A percentile compares a stretch with the other conserved stretches of the same genome.
Evolutionary conservation across 225 moss, liverwort and hornwort genomes (phyloP).

Genomic region (Ulota crispa): DNA sequence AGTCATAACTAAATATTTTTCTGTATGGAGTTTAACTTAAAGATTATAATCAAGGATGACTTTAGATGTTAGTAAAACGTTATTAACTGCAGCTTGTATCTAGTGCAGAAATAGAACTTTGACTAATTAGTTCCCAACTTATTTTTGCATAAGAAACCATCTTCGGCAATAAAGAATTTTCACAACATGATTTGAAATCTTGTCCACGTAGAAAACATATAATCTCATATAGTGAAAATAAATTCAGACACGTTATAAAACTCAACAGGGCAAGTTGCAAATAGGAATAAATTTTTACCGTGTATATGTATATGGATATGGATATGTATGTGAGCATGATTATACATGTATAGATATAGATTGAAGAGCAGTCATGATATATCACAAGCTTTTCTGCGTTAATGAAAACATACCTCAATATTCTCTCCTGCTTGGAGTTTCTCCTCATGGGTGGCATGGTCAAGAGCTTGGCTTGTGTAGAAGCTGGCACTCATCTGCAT

Average conservation of each 20-base stretch:
- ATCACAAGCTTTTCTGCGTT: background rate
- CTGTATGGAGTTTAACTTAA: background rate
- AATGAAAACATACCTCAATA: constrained; percentile 57
- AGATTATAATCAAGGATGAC: background rate
- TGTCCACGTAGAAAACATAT: background rate
- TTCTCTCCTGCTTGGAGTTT: constrained; percentile 55
- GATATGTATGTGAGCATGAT: too few species aligned
- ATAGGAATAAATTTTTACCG: background rate
- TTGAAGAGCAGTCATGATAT: background rate
- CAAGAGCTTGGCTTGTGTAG: constrained; percentile 61
- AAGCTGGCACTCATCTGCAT: constrained; percentile 85
- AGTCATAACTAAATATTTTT: background rate
- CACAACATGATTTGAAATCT: background rate
- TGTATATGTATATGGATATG: too few species aligned
- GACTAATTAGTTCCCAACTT: background rate
- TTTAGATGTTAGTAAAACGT: background rate
- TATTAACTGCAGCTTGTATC: background rate
- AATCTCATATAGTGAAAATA: background rate
- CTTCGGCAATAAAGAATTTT: background rate
- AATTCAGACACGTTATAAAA: background rate
- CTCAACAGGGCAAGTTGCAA: background rate
- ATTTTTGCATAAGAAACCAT: background rate
- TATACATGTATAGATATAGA: background rate
- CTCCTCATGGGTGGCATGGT: constrained; percentile 71
- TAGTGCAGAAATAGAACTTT: background rate